Base-by-base conservation (phyloP, 2,329 filamentous ascomycete genomes). In the Tolypocladium inflatum region DNA sequence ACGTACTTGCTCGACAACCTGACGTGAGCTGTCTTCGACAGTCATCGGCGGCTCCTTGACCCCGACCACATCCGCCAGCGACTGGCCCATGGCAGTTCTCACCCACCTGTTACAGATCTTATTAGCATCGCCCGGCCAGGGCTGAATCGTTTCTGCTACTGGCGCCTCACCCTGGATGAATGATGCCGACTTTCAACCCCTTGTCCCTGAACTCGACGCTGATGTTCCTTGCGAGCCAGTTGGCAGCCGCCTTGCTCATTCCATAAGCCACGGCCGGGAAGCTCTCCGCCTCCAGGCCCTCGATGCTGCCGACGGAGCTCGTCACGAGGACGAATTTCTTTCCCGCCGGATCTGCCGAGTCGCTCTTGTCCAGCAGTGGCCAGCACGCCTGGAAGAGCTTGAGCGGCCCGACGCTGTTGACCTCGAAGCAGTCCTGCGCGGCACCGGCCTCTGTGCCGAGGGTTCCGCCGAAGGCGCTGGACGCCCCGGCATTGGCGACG, bases 401-500 rank as follows among this genome's bases (percentile, higher is more conserved):
- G 26, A 30, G 26, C 26, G 26, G 26, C 26, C 26, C 26, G 26
- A 30, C 4, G 0, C 76, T 64, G 30, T 62, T 63, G 57, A 58
- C 54, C 19, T 61, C 55, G 43, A 59, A 58, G 48, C 60, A 61
- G 19, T 48, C 26, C 21, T 56, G 55, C 21, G 58, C 59, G 7
- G 30, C 35, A 4, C 58, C 55, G 15, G 55, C 37, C 7, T 57
- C 26, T 4, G 60, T 60, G 21, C 56, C 37, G 4, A 61, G 55
- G 11, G 59, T 55, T 13, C 17, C 33, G 26, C 19, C 30, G 51
- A 55, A 59, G 26, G n/a, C 39, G n/a, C 33, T n/a, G 3, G 42
- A n/a, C 10, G 42, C 37, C n/a, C 57, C 63, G 7, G 80, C 80
- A 64, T 83, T 84, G 56, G 80, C 76, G 57, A 85, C 75, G 5